Evolutionary conservation across 2,329 filamentous ascomycete genomes (phyloP), one percentile per base, ranked within the genome.

Genomic region (Rhexocercosporidium sp.): DNA sequence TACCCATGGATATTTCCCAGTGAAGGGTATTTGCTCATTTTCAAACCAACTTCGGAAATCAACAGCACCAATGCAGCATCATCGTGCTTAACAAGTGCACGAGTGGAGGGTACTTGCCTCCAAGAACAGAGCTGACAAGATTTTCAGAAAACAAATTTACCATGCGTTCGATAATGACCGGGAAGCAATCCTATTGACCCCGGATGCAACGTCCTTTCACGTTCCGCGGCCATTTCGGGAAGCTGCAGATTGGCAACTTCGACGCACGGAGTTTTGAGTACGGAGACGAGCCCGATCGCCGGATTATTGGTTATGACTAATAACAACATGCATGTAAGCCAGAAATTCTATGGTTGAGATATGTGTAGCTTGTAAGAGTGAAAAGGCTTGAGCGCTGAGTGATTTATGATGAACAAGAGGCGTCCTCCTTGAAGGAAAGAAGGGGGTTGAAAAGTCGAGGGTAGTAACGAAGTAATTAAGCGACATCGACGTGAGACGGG

Each of bases 81-180:
- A 54, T 54, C 11, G 27, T 20, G 53, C 20, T 34, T 56, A 56
- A 56, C n/a, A n/a, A 37, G 29, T 56, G 53, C 31, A 56, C 53
- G 18, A 39, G n/a, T 22, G 6, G 51, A 51, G 53, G 53, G 53
- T 39, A 56, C 53, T 56, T 34, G 51, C 31, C n/a, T 20, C 31
- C 31, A 54, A 34, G 16, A 54, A n/a, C 6, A 34, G 51, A 8
- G 41, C 41, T 44, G 41, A 25, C 44, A 20, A 22, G 20, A 22
- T 47, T 12, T 47, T 47, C n/a, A n/a, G 18, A 20, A n/a, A 9
- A 39, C 53, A 1, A 20, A 34, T 20, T 8, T 22, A 37, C 29
- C 4, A 56, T 29, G 20, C 20, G 31, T 37, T 8, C 4, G 8
- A 20, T 39, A 56, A 37, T 39, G n/a, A 14, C 53, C 37, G 53